Evolutionary conservation across 805 yeast species (phyloP), one percentile per base, ranked within the genome.

Genomic region (Cyberlindnera sargentensis): DNA sequence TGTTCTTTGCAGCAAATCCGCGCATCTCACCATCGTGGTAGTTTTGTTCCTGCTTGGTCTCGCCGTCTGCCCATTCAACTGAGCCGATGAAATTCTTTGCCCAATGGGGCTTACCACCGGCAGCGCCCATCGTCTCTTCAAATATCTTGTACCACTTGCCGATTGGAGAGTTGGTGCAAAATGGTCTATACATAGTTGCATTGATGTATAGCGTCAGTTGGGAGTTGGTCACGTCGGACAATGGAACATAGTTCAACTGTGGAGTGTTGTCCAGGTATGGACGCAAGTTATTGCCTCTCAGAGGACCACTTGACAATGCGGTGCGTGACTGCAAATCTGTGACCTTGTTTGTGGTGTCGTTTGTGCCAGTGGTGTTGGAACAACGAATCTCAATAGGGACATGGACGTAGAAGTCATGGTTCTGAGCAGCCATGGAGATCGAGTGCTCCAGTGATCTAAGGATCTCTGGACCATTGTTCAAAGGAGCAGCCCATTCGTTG

Each of bases 91-190:
- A 91, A 64, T 89, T 90, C 70, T 91, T 91, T 15, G 99, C 99
- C 99, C 99, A 91, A 63, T 91, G 99, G 2, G 99, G 99, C 61
- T 81, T 85, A 36, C 99, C 99, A 32, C 84, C 89, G 28, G 84
- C 89, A 27, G 77, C 79, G 40, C 72, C 73, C 72, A 90, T 70
- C 2, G 87, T 76, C 42, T 76, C 75, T 64, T 91, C 99, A 63
- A 91, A 91, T n/a, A 72, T 69, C 40, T 75, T 74, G 65, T 76
- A 91, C 96, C 97, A 91, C 51, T 78, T 73, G 37, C 76, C 78
- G 31, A 88, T 79, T 36, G 84, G 82, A 8, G 89, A 82, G 55
- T 80, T 75, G 44, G 76, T 74, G 31, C 76, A 73, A 64, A 91
- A 91, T n/a, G 99, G 99, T 63, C 97, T 75, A 64, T 90, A 91